A percentile compares a stretch with the other conserved stretches of the same genome.
These are phyloP conservation scores for Daldinia childiae DNA, from an alignment of 495 filamentous ascomycete genomes.

Conservation along the genomic window DNA sequence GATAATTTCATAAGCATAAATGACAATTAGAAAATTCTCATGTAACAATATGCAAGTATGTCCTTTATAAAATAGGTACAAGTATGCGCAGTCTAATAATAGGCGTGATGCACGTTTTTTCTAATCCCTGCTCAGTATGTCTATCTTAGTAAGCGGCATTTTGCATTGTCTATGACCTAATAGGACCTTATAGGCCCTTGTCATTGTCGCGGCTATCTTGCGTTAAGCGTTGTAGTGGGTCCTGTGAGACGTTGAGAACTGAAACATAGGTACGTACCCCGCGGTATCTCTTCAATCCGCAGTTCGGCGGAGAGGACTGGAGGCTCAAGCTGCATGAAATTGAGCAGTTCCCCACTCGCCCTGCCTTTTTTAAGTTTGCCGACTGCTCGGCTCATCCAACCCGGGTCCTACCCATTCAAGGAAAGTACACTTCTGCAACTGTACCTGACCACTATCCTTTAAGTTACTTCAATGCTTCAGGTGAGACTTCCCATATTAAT, in stretches of 20 bases:
- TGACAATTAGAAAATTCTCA: not conserved
- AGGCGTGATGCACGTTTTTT: slow-evolving; percentile 3
- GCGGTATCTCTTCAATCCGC: slow-evolving; percentile 26
- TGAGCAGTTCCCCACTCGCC: slow-evolving; percentile 36
- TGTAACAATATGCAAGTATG: not conserved
- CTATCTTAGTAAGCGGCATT: slow-evolving; percentile 30
- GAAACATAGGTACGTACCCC: slow-evolving; percentile 42
- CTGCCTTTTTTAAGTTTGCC: slow-evolving; percentile 44
- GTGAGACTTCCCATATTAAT: slow-evolving; percentile 1
- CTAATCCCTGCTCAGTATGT: slow-evolving; percentile 16
- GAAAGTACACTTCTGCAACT: slow-evolving; percentile 36
- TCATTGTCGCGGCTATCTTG: slow-evolving; percentile 43
- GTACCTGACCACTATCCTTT: slow-evolving; percentile 33
- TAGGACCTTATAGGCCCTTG: slow-evolving; percentile 12
- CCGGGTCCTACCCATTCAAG: slow-evolving; percentile 36
- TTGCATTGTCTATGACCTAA: slow-evolving; percentile 3
- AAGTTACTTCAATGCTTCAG: slow-evolving; percentile 5
- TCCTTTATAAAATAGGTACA: not conserved
- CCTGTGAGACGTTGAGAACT: slow-evolving; percentile 26
- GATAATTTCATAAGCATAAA: not conserved
- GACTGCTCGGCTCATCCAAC: slow-evolving; percentile 43
- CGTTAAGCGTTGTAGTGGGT: slow-evolving; percentile 36
- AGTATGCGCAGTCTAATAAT: slow-evolving; percentile 26
- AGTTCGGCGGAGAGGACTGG: slow-evolving; percentile 27
- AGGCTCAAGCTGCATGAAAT: slow-evolving; percentile 47